A percentile compares a stretch with the other conserved stretches of the same genome.
Conservation (phyloP, 768 basidiomycete species). For the Naganishia onofrii region DNA sequence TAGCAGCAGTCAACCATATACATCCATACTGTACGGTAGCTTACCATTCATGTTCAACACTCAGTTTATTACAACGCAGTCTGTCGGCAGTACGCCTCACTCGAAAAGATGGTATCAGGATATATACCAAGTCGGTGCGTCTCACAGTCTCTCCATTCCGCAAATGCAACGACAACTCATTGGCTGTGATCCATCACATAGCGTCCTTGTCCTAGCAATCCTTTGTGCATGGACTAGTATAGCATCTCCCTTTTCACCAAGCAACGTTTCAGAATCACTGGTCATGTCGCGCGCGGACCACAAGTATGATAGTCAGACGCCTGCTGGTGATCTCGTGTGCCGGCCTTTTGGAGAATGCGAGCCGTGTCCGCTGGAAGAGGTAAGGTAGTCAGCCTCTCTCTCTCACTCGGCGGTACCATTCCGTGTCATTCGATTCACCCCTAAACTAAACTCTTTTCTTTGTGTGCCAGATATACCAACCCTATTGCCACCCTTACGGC, state of each 20-base stretch:
- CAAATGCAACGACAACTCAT: not conserved
- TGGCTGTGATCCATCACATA: not conserved
- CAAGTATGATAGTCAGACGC: conserved; percentile 14
- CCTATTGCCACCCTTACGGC: conserved; percentile 93
- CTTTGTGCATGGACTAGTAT: not conserved
- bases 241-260: not conserved
- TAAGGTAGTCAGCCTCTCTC: conserved; percentile 36
- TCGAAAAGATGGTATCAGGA: not conserved
- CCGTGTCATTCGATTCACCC: too few species aligned
- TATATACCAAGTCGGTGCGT: not conserved
- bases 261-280: not conserved
- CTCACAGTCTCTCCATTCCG: not conserved
- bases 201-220: not conserved
- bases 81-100: too few species aligned
- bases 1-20: too few species aligned
- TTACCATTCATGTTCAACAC: too few species aligned
- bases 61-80: too few species aligned
- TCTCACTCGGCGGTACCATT: too few species aligned
- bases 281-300: not conserved
- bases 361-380: conserved; percentile 56
- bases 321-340: conserved; percentile 46
- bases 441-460: conserved; percentile 1
- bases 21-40: too few species aligned
- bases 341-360: conserved; percentile 55
- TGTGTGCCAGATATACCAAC: conserved; percentile 69